A percentile compares a stretch with the other conserved stretches of the same genome.
These are phyloP conservation scores for Salix dunnii DNA, from an alignment of 345 rosid species.

Conservation along the genomic window DNA sequence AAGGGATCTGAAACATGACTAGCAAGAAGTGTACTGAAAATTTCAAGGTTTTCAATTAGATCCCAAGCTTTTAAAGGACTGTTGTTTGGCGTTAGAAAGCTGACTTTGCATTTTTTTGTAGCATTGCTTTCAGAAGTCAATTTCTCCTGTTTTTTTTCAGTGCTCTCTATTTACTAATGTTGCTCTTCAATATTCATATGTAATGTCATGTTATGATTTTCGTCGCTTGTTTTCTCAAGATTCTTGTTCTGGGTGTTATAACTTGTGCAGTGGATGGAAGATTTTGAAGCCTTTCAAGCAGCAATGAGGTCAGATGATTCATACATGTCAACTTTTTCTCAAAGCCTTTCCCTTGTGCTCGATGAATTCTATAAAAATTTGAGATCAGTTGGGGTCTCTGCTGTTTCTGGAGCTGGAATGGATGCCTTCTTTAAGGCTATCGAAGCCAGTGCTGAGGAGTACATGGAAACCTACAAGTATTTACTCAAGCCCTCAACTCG, in stretches of 20 bases:
- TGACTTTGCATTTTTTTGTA: neutral
- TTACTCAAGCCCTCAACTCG: neutral
- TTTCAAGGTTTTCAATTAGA: neutral
- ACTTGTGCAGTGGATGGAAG: slow-evolving; percentile 72
- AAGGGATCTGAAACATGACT: neutral
- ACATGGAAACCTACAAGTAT: slow-evolving; percentile 75
- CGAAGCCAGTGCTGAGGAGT: slow-evolving; percentile 67
- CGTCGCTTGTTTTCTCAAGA: neutral
- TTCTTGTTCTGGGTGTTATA: neutral
- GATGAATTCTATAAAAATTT: slow-evolving; percentile 67
- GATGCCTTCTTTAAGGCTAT: slow-evolving; percentile 66
- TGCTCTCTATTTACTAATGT: neutral
- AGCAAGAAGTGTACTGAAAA: neutral
- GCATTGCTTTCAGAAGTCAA: neutral
- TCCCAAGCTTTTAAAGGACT: neutral
- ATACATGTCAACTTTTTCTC: slow-evolving; percentile 57
- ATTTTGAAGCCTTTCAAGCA: slow-evolving; percentile 71
- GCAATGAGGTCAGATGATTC: slow-evolving; percentile 59
- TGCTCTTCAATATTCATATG: neutral
- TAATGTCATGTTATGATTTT: neutral
- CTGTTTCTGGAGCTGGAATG: slow-evolving; percentile 78
- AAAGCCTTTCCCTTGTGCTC: slow-evolving; percentile 62
- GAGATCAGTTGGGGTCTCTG: slow-evolving; percentile 75
- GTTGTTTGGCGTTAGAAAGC: neutral
- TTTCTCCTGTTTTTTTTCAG: neutral